Percentiles rank a stretch among this genome's conserved stretches.
phyloP scores from a whole-genome alignment of 192 early-diverging fungal genomes.

The Gonapodya sp. region DNA sequence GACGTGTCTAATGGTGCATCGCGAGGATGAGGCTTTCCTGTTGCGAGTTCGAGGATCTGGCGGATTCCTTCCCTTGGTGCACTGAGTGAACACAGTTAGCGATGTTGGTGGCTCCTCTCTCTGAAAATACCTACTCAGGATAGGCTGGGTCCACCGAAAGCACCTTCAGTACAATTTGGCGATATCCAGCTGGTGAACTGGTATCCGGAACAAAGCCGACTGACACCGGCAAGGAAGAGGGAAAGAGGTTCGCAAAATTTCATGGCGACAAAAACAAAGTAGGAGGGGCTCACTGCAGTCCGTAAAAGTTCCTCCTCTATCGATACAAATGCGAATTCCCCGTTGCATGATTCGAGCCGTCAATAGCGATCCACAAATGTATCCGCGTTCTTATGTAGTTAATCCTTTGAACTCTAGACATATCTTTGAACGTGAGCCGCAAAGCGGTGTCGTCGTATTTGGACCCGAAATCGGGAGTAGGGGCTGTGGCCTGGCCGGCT shows the following conservation, averaged over 20 bases:
- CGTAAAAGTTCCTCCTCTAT: conserved; percentile 90
- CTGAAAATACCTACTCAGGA: conserved; percentile 1
- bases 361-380: no score
- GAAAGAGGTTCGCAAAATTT: no score
- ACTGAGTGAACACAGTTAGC: conserved; percentile 48
- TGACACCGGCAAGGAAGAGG: not conserved
- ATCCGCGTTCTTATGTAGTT: no score
- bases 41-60: conserved; percentile 70
- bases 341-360: not conserved
- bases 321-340: conserved; percentile 7
- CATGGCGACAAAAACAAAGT: no score
- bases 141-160: conserved; percentile 74
- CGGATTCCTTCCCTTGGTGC: conserved; percentile 91
- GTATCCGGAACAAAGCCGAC: conserved; percentile 49
- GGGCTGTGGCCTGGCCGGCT: no score
- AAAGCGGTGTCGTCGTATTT: no score
- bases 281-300: conserved; percentile 58
- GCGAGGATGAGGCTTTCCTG: conserved; percentile 60
- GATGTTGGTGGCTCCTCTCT: not conserved
- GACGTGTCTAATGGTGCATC: conserved; percentile 61
- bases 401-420: no score
- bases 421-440: no score
- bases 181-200: conserved; percentile 4
- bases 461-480: no score
- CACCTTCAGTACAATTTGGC: conserved; percentile 73